Evolutionary conservation across 495 filamentous ascomycete species (phyloP).

Genomic region (Neurospora sp.): DNA sequence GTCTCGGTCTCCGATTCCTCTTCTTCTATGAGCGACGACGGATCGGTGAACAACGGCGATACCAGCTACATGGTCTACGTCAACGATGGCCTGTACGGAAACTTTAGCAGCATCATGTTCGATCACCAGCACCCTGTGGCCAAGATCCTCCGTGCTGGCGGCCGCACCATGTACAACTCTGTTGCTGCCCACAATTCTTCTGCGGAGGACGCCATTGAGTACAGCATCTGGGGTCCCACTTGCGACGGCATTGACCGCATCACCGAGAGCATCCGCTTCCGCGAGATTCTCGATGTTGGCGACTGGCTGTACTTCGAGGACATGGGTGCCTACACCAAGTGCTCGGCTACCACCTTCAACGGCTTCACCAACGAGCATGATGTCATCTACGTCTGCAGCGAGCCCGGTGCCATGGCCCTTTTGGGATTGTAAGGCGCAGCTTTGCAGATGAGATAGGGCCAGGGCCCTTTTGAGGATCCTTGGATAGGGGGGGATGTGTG

Average conservation of each 20-base stretch:
- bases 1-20: conserved; percentile 24
- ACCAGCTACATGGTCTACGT: conserved; percentile 89
- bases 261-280: conserved; percentile 61
- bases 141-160: conserved; percentile 59
- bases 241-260: conserved; percentile 97
- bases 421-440: conserved; percentile 30
- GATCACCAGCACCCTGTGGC: conserved; percentile 90
- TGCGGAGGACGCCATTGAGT: conserved; percentile 41
- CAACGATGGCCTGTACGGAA: conserved; percentile 95
- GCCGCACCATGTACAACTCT: conserved; percentile 40
- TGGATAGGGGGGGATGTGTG: not conserved
- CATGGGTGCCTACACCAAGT: conserved; percentile 98
- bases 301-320: conserved; percentile 98
- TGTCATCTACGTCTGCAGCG: conserved; percentile 87
- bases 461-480: not conserved
- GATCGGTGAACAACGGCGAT: conserved; percentile 28
- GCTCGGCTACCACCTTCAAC: conserved; percentile 95
- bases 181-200: conserved; percentile 25
- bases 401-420: conserved; percentile 73
- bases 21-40: conserved; percentile 20
- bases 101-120: conserved; percentile 98
- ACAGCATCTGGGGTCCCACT: conserved; percentile 97
- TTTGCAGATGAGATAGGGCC: not conserved
- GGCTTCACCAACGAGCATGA: conserved; percentile 92
- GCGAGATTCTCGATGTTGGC: conserved; percentile 68